Conservation (phyloP, 805 yeast species). For the Barnettozyma pratensis region DNA sequence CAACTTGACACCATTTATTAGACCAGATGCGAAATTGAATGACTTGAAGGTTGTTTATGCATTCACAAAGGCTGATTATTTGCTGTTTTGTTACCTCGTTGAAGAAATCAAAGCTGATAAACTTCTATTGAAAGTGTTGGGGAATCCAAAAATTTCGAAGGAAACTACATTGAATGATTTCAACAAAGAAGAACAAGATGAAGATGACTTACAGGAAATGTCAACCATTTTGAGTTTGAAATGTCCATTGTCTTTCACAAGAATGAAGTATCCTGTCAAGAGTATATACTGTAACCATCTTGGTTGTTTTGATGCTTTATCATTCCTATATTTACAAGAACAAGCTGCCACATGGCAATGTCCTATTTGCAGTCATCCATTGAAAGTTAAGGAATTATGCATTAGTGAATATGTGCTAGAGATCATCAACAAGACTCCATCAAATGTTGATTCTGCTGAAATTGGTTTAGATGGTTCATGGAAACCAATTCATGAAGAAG, state of each 20-base stretch:
- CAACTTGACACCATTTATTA: slow-evolving; percentile 55
- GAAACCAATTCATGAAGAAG: slow-evolving; percentile 36
- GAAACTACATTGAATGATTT: slow-evolving; percentile 47
- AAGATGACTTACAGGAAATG: slow-evolving; percentile 68
- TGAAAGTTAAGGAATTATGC: slow-evolving; percentile 54
- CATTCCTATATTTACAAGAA: slow-evolving; percentile 68
- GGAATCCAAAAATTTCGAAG: slow-evolving; percentile 47
- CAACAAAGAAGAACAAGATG: slow-evolving; percentile 41
- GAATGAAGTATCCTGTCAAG: slow-evolving; percentile 69
- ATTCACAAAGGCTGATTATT: slow-evolving; percentile 44
- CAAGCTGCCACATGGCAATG: slow-evolving; percentile 86
- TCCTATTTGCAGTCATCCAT: slow-evolving; percentile 63
- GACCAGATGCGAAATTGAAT: slow-evolving; percentile 31
- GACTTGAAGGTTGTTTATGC: slow-evolving; percentile 52
- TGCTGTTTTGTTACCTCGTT: slow-evolving; percentile 56
- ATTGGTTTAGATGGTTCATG: slow-evolving; percentile 72
- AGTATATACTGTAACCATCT: slow-evolving; percentile 71
- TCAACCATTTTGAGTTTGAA: slow-evolving; percentile 61
- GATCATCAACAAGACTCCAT: slow-evolving; percentile 48
- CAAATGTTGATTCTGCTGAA: slow-evolving; percentile 59
- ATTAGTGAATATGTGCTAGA: slow-evolving; percentile 71
- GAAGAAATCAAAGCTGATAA: slow-evolving; percentile 38
- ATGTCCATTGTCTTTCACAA: slow-evolving; percentile 73
- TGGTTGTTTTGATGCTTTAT: slow-evolving; percentile 81
- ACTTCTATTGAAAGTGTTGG: slow-evolving; percentile 36